These are phyloP conservation scores for Penicillium lividum DNA, from an alignment of 495 filamentous ascomycete genomes.

Conservation along the genomic window DNA sequence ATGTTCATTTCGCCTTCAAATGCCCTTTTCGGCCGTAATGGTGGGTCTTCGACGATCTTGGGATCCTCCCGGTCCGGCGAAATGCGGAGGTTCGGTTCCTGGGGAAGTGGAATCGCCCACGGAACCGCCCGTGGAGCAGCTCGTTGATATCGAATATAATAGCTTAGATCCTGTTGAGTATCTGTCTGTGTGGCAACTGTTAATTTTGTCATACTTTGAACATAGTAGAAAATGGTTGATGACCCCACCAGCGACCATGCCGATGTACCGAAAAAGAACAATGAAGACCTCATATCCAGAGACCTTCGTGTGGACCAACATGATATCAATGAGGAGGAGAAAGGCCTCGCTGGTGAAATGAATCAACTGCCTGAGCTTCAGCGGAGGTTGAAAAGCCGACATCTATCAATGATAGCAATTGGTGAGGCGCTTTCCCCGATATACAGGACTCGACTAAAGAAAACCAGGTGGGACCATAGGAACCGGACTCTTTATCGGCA, in stretches of 20 bases:
- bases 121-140: background rate
- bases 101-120: background rate
- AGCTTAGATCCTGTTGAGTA: background rate
- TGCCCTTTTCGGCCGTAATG: background rate
- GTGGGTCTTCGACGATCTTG: background rate
- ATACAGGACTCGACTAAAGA: too few relatives aligned
- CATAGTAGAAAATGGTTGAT: background rate
- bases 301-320: background rate
- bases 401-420: slow-evolving; percentile 9
- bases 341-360: background rate
- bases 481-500: slow-evolving; percentile 78
- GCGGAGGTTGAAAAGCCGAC: slow-evolving; percentile 7
- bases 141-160: background rate
- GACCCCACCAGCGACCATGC: background rate
- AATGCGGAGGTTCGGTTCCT: background rate
- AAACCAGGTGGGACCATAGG: slow-evolving; percentile 70
- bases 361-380: slow-evolving; percentile 5
- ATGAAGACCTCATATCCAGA: background rate
- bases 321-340: slow-evolving; percentile 6
- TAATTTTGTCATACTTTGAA: background rate
- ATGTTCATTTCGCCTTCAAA: background rate
- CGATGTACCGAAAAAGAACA: background rate
- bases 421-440: background rate
- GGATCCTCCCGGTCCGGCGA: slow-evolving; percentile 5
- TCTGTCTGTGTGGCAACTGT: background rate